A percentile compares a stretch with the other conserved stretches of the same genome.
These are phyloP conservation scores for Monilinia laxa DNA, from an alignment of 2,329 filamentous ascomycete genomes.

Conservation along the genomic window DNA sequence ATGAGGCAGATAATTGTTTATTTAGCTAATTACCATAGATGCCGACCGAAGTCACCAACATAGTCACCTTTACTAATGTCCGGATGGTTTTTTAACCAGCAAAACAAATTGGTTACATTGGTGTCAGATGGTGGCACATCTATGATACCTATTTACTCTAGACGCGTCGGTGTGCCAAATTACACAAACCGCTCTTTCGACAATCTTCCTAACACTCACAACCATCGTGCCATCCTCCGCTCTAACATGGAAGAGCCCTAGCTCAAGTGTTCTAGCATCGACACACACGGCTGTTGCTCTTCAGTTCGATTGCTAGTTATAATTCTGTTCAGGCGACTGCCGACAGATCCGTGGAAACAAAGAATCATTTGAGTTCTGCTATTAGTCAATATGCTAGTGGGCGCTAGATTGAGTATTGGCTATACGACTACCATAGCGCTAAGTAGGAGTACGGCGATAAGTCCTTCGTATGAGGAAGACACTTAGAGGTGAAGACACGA, in stretches of 20 bases:
- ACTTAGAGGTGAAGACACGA: neutral
- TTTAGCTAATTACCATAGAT: neutral
- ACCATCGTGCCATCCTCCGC: neutral
- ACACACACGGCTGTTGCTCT: neutral
- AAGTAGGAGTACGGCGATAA: neutral
- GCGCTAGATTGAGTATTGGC: neutral
- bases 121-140: neutral
- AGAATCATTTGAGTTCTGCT: neutral
- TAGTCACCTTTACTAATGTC: neutral
- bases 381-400: neutral
- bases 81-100: neutral
- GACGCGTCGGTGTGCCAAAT: neutral
- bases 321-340: neutral
- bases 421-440: neutral
- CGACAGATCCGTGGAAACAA: neutral
- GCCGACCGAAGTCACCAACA: neutral
- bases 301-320: neutral
- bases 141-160: neutral
- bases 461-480: neutral
- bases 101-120: neutral
- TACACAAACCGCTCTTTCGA: neutral
- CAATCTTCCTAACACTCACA: neutral
- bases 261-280: neutral
- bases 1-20: neutral
- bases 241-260: neutral